phyloP scores from a whole-genome alignment of 2,329 filamentous ascomycete genomes.

The Pseudopyrenochaeta lycopersici region DNA sequence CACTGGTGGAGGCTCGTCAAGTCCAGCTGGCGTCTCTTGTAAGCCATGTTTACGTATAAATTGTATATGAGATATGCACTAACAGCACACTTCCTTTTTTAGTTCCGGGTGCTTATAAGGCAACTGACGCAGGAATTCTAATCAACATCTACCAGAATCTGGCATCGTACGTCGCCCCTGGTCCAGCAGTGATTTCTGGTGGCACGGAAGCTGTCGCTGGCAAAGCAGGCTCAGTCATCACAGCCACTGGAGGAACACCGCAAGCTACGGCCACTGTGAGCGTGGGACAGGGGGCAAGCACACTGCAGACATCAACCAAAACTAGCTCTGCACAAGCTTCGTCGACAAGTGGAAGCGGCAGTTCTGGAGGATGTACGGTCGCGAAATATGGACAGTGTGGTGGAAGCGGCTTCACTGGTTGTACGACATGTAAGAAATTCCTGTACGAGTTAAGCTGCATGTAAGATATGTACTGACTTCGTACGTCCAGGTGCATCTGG shows the following conservation, averaged over 20 bases:
- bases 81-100: too few species aligned
- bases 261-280: conserved; percentile 19
- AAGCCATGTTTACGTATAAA: too few species aligned
- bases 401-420: conserved; percentile 30
- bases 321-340: conserved; percentile 16
- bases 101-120: conserved; percentile 64
- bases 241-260: conserved; percentile 25
- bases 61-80: too few species aligned
- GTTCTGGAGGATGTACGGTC: conserved; percentile 20
- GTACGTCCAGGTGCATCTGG: conserved; percentile 27
- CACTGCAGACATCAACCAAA: conserved; percentile 13
- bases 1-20: conserved; percentile 62
- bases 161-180: conserved; percentile 61
- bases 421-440: conserved; percentile 27
- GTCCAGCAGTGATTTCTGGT: conserved; percentile 53
- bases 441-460: background rate
- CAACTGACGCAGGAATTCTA: conserved; percentile 65
- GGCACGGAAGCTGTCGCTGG: conserved; percentile 40
- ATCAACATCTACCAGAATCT: conserved; percentile 67
- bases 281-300: conserved; percentile 7
- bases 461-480: background rate
- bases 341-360: conserved; percentile 18
- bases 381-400: conserved; percentile 45
- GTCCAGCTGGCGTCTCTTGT: conserved; percentile 55
- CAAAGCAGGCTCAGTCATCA: conserved; percentile 30